Percentiles rank a stretch among this genome's conserved stretches.
phyloP scores from a whole-genome alignment of 257 asterid species.

The Scutellaria baicalensis region DNA sequence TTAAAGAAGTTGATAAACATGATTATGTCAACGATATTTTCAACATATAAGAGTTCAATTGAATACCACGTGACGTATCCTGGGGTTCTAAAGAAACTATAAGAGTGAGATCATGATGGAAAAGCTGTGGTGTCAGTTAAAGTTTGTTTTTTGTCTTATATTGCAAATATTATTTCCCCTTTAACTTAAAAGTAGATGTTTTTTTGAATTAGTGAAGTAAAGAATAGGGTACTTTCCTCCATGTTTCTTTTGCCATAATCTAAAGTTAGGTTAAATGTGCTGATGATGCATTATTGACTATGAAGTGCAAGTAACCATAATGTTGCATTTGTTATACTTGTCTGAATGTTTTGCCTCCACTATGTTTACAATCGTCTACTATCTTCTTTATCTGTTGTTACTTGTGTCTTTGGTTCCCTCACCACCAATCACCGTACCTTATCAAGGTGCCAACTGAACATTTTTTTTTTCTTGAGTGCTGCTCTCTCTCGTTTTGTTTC shows the following conservation, averaged over 20 bases:
- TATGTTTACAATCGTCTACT: neutral
- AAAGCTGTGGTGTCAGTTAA: neutral
- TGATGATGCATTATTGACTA: neutral
- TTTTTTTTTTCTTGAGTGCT: neutral
- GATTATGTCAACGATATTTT: neutral
- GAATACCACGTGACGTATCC: neutral
- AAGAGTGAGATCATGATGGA: neutral
- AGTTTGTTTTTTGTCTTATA: neutral
- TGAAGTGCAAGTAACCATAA: neutral
- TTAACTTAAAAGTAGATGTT: neutral
- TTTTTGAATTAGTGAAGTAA: neutral
- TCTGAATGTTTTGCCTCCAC: neutral
- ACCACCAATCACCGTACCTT: neutral
- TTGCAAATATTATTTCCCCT: neutral
- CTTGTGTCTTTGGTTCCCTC: neutral
- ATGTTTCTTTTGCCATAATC: neutral
- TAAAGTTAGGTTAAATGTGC: neutral
- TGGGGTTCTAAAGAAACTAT: neutral
- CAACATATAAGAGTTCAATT: neutral
- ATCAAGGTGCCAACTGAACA: neutral
- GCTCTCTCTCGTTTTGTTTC: neutral
- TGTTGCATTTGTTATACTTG: neutral
- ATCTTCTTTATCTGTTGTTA: neutral
- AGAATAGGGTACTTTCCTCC: neutral
- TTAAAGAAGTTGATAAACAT: neutral